phyloP scores from a whole-genome alignment of 2,329 filamentous ascomycete genomes.

The Trichoderma pleuroti region DNA sequence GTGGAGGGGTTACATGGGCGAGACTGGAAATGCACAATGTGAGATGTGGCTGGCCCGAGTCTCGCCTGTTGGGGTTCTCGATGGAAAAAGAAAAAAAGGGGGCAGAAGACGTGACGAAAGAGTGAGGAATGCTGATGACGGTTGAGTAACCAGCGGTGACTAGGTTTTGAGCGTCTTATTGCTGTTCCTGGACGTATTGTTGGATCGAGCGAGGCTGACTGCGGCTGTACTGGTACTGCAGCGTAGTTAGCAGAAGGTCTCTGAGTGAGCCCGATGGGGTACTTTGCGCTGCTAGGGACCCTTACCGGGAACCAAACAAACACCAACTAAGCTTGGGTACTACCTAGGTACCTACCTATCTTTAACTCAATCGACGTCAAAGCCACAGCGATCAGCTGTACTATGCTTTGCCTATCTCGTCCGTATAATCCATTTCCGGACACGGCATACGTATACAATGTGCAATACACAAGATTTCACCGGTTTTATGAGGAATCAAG shows the following conservation, averaged over 20 bases:
- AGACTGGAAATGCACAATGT: neutral
- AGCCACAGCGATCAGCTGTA: neutral
- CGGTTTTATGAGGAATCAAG: neutral
- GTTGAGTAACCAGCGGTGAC: neutral
- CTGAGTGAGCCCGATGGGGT: neutral
- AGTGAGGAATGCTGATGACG: neutral
- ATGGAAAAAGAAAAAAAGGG: neutral
- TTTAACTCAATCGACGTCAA: neutral
- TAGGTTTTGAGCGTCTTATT: neutral
- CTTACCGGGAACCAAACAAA: neutral
- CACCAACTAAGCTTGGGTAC: neutral
- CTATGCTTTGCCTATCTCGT: neutral
- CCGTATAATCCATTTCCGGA: neutral
- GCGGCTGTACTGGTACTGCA: neutral
- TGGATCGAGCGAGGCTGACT: constrained; percentile 1
- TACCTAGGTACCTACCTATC: neutral
- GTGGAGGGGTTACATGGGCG: constrained; percentile 17
- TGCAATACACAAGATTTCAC: neutral
- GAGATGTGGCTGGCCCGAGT: constrained; percentile 2
- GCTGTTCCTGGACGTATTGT: neutral
- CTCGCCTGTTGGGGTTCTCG: constrained; percentile 2
- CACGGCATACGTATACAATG: neutral
- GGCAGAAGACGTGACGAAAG: neutral
- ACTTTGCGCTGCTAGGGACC: neutral
- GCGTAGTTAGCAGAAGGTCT: neutral